Evolutionary conservation across 495 filamentous ascomycete genomes (phyloP), one percentile per base, ranked within the genome.

Genomic region (Daldinia decipiens): DNA sequence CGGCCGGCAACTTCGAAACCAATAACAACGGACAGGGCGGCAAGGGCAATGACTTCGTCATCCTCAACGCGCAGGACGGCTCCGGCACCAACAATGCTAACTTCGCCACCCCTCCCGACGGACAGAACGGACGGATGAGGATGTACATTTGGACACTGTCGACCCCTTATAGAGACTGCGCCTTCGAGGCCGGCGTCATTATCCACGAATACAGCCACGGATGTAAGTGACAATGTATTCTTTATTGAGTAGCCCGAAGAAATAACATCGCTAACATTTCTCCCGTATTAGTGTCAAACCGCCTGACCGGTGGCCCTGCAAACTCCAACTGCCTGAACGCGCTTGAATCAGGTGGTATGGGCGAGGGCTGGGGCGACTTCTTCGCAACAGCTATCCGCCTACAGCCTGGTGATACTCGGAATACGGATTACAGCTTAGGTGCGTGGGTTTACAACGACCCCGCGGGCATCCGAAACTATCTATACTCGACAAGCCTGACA

Each of bases 301-400:
- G 85, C n/a, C 81, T 87, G 9, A 87, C 85, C n/a, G 85, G 85
- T 34, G 85, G 85, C 7, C 84, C 85, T 0, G 72, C 78, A 26
- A 86, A 83, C 75, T 73, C 80, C 26, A 77, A 76, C 74, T 87
- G 84, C 63, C 77, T 87, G 45, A 74, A 70, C 43, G 71, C 73
- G 2, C 65, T 76, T 12, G 84, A 87, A 68, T 74, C 80, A 2
- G 82, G 83, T 27, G 84, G 85, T 54, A 85, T 87, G 85, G 84
- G 85, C 38, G 85, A 87, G 62, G 85, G 85, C 45, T 87, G 85
- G 85, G 77, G 82, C 27, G 85, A 87, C 70, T 86, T 84, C 77
- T 82, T 81, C 73, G 82, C 81, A 6, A 84, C 81, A 0, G 83
- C 83, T 19, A 82, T 86, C 70, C 80, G 83, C 51, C 74, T 86